Evolutionary conservation across 306 rosid species (phyloP), one percentile per base, ranked within the genome.

Genomic region (Pachyrhizus erosus): DNA sequence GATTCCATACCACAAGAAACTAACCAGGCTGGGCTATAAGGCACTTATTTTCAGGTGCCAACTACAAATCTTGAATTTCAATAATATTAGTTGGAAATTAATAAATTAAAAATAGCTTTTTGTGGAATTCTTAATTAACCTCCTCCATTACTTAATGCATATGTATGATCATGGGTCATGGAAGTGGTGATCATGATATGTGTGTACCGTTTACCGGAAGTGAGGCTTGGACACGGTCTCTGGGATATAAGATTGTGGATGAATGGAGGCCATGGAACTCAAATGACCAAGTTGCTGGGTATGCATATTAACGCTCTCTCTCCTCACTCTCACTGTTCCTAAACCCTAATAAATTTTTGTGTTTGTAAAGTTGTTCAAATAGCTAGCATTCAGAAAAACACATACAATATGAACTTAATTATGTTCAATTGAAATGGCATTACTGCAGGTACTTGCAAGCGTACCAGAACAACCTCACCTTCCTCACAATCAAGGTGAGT

Each of bases 151-250:
- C 5, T 60, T 21, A 5, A 20, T n/a, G n/a, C n/a, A n/a, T 23
- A 70, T 42, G 29, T 9, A 18, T 55, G 26, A 66, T 49, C 6
- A 61, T 17, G 43, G 43, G 2, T 33, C 2, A 62, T 84, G 84
- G 60, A 89, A 91, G 96, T 74, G 97, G 97, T 3, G 97, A 90
- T 82, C 92, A 93, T 84, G 97, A 93, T 48, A 90, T 91, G 97
- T 90, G 98, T 58, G 98, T 93, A 37, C 97, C 98, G 60, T 93
- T 71, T 71, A 93, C 94, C 0, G 98, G 97, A 70, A 91, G 81
- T 72, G 84, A 91, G 73, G 93, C 93, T 9, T 93, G 98, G 98
- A 93, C 97, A 2, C 40, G 83, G 39, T 89, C 97, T 39, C 77
- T 93, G 31, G 92, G 97, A 31, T 91, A 91, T 34, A 79, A 81